Evolutionary conservation across 2,329 filamentous ascomycete genomes (phyloP), one percentile per base, ranked within the genome.

Genomic region (Fusarium mangiferae): DNA sequence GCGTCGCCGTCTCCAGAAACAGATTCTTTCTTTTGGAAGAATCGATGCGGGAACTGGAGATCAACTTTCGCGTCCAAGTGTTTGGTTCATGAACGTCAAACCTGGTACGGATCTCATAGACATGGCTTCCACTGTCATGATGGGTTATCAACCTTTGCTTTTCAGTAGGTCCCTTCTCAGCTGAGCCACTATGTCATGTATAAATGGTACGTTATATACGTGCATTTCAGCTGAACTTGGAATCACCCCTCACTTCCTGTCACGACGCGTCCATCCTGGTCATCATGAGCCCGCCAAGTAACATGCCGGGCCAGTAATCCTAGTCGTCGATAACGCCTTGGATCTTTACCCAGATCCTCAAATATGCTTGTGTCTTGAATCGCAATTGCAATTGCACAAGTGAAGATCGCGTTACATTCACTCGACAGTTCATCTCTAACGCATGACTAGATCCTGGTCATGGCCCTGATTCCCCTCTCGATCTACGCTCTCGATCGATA

Each of bases 1-100:
- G 76, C 62, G 59, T 75, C 67, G 73, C 71, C 76, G 73, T 70
- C 65, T 65, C 42, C 44, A 58, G 59, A 65, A 72, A 74, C 71
- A 58, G 59, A 52, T 44, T 44, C 35, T 24, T 59, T 44, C 35
- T 33, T 36, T 44, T n/a, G 28, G 10, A 17, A 26, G 11, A 58
- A 17, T 26, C 20, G 52, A 39, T 5, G 30, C 35, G 48, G 46
- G 48, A 28, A 70, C 18, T 36, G 28, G 35, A 54, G 22, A 46
- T 44, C 26, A 15, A 13, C 28, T 59, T 69, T 42, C 45, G 26
- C 28, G 42, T 41, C 38, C 49, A 49, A 60, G 28, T 33, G 33
- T 49, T 55, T 33, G 36, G 36, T 26, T 42, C 33, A 38, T 30
- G 35, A 36, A 18, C 62, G n/a, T 24, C 30, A 36, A 28, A 26